Conservation (phyloP, 306 rosid species). For the Styphnolobium japonicum region DNA sequence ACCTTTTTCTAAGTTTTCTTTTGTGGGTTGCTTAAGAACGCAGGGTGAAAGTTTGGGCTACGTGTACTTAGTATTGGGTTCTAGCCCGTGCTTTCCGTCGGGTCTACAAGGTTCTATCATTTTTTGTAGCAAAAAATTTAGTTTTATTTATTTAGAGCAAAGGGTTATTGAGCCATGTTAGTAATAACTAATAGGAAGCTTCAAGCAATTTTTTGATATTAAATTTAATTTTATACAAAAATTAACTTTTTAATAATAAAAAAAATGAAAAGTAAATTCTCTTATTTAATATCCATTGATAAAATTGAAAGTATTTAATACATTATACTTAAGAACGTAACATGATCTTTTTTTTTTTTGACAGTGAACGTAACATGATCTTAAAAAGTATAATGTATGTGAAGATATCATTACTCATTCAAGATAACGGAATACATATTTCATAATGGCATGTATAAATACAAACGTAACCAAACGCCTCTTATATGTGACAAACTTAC, state of each 20-base stretch:
- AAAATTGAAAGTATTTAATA: not conserved
- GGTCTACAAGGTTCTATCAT: not conserved
- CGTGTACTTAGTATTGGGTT: not conserved
- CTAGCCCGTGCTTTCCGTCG: too few relatives aligned
- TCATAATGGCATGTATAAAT: not conserved
- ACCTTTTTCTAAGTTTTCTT: not conserved
- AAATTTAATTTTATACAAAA: too few relatives aligned
- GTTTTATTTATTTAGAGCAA: not conserved
- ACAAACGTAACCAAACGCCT: not conserved
- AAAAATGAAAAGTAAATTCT: not conserved
- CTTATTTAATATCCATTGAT: not conserved
- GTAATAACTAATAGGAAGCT: not conserved
- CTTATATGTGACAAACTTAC: not conserved
- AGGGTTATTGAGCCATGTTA: not conserved
- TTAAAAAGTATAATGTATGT: too few relatives aligned
- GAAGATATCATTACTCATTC: too few relatives aligned
- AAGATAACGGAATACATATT: too few relatives aligned
- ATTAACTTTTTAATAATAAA: not conserved
- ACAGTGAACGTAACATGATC: too few relatives aligned
- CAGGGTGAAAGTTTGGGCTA: not conserved
- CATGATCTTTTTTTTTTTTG: too few relatives aligned
- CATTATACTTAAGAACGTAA: not conserved
- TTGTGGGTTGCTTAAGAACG: not conserved
- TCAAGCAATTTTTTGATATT: not conserved
- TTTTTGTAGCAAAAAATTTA: not conserved